Evolutionary conservation across 2,329 filamentous ascomycete genomes (phyloP).

Genomic region (Talaromyces sp.): DNA sequence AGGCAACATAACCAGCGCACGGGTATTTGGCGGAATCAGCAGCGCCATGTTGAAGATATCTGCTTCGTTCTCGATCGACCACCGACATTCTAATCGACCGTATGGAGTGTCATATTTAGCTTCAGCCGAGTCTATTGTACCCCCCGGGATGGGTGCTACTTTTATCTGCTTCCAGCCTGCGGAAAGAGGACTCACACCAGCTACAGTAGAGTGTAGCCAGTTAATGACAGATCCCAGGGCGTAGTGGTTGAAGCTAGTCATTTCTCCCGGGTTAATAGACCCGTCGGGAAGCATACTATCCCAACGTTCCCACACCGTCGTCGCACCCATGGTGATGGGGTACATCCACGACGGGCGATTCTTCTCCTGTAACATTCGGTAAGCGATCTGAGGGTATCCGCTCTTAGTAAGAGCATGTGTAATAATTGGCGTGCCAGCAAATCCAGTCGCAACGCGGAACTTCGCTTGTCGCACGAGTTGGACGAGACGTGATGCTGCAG

Average conservation of each 20-base stretch:
- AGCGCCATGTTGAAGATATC: not conserved
- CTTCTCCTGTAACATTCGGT: conserved; percentile 32
- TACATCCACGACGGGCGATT: conserved; percentile 40
- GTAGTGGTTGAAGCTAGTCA: conserved; percentile 47
- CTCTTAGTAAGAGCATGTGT: conserved; percentile 27
- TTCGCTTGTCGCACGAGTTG: conserved; percentile 25
- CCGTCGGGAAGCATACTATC: conserved; percentile 40
- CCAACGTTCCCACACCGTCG: conserved; percentile 46
- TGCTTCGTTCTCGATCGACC: not conserved
- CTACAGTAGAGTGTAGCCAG: conserved; percentile 34
- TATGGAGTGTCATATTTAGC: not conserved
- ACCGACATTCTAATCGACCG: not conserved
- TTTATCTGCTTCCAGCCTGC: not conserved
- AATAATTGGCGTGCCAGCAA: conserved; percentile 33
- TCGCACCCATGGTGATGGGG: conserved; percentile 40
- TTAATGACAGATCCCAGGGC: conserved; percentile 39
- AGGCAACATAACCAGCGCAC: not conserved
- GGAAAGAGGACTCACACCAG: not conserved
- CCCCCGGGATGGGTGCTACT: not conserved
- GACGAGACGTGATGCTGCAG: not conserved
- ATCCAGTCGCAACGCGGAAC: conserved; percentile 36
- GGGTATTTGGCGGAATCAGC: not conserved
- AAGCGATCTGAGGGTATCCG: no score
- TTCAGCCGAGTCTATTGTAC: not conserved
- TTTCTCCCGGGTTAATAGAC: conserved; percentile 38